Evolutionary conservation across 495 filamentous ascomycete species (phyloP).

Genomic region (Penicillium pulvis): DNA sequence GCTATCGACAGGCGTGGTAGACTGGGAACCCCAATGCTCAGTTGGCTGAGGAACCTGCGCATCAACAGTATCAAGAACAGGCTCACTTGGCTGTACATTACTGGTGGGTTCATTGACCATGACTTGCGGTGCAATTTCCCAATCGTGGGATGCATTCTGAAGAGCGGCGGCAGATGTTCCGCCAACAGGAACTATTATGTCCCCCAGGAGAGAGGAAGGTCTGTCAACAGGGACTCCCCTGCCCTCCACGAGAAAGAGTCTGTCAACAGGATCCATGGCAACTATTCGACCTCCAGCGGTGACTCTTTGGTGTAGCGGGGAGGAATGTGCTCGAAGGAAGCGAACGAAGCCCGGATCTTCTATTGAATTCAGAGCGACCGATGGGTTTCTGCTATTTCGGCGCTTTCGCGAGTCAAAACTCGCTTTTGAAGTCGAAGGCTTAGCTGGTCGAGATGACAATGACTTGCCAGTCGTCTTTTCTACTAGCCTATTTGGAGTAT

Average conservation of each 20-base stretch:
- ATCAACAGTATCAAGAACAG: too few relatives aligned
- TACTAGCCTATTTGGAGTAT: constrained; percentile 9
- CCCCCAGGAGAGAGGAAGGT: too few relatives aligned
- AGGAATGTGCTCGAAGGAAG: constrained; percentile 61
- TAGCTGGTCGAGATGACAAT: not conserved
- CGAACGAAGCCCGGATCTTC: constrained; percentile 46
- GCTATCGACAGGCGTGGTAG: too few relatives aligned
- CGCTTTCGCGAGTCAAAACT: not conserved
- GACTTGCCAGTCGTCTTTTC: not conserved
- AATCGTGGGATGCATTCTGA: too few relatives aligned
- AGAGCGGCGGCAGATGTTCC: constrained; percentile 8
- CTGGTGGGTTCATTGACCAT: too few relatives aligned
- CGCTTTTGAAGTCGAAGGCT: constrained; percentile 5
- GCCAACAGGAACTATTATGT: constrained; percentile 10
- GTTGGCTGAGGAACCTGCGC: too few relatives aligned
- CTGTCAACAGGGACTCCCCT: too few relatives aligned
- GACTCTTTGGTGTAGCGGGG: constrained; percentile 61
- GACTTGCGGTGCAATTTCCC: too few relatives aligned
- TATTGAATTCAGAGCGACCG: constrained; percentile 24
- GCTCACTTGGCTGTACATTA: too few relatives aligned
- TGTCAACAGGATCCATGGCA: constrained; percentile 41
- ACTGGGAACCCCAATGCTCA: too few relatives aligned
- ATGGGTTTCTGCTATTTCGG: constrained; percentile 27
- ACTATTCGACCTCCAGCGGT: constrained; percentile 68
- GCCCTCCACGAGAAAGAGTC: too few relatives aligned